phyloP scores from a whole-genome alignment of 2,329 filamentous ascomycete genomes.

The Penicillium sp. region DNA sequence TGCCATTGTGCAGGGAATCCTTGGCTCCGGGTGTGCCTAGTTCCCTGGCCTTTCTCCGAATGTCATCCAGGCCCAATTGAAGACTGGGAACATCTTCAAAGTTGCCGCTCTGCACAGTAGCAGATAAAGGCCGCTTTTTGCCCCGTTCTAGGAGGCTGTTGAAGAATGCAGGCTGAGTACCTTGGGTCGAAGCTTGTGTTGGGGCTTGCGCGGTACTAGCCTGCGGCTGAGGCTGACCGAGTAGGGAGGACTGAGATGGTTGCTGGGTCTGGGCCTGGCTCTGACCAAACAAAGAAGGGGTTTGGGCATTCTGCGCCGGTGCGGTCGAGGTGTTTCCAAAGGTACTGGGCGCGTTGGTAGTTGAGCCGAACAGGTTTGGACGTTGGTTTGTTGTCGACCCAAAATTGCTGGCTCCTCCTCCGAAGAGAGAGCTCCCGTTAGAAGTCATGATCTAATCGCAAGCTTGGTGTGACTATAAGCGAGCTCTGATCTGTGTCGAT shows the following conservation, averaged over 20 bases:
- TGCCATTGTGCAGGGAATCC: slow-evolving; percentile 45
- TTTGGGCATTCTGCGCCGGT: slow-evolving; percentile 26
- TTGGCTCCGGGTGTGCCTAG: slow-evolving; percentile 69
- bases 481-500: neutral
- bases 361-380: slow-evolving; percentile 33
- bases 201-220: slow-evolving; percentile 27
- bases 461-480: neutral
- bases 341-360: slow-evolving; percentile 32
- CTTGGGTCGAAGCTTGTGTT: slow-evolving; percentile 33
- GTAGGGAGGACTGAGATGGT: slow-evolving; percentile 31
- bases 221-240: slow-evolving; percentile 36
- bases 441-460: slow-evolving; percentile 18
- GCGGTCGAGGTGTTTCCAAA: slow-evolving; percentile 31
- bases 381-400: slow-evolving; percentile 30
- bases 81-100: slow-evolving; percentile 83
- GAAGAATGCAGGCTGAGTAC: slow-evolving; percentile 63
- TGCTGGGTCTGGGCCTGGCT: slow-evolving; percentile 28
- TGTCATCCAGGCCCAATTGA: slow-evolving; percentile 88
- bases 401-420: slow-evolving; percentile 30
- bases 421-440: slow-evolving; percentile 36
- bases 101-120: slow-evolving; percentile 56
- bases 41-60: slow-evolving; percentile 73
- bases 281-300: slow-evolving; percentile 30
- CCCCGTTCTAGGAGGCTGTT: slow-evolving; percentile 66
- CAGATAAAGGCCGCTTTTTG: slow-evolving; percentile 69